phyloP scores from a whole-genome alignment of 805 yeast species.

The Candida chauliodis region DNA sequence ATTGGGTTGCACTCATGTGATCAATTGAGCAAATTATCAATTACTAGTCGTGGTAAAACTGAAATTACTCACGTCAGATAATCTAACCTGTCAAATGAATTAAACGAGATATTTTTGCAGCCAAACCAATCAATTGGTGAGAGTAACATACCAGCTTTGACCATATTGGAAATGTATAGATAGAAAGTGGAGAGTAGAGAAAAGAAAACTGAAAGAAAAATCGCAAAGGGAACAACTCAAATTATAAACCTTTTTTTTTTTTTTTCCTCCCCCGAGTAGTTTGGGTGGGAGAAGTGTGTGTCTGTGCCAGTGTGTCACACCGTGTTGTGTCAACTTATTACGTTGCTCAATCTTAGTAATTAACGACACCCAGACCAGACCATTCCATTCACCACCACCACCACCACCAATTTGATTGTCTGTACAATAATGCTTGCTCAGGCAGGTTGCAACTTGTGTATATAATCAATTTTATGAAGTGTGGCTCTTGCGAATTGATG shows the following conservation, averaged over 20 bases:
- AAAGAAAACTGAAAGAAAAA: background rate
- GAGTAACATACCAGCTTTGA: constrained; percentile 56
- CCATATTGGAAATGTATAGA: constrained; percentile 38
- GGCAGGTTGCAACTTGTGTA: too few relatives aligned
- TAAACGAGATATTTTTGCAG: background rate
- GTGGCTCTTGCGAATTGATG: too few relatives aligned
- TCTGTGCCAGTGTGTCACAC: too few relatives aligned
- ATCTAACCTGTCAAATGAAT: background rate
- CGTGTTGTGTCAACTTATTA: too few relatives aligned
- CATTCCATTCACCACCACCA: too few relatives aligned
- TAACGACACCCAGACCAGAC: too few relatives aligned
- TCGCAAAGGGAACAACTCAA: background rate
- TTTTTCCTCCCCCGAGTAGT: too few relatives aligned
- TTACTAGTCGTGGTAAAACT: background rate
- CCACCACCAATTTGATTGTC: too few relatives aligned
- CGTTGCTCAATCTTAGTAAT: too few relatives aligned
- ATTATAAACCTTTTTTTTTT: background rate
- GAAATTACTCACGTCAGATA: too few relatives aligned
- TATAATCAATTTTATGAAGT: too few relatives aligned
- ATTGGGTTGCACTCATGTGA: background rate
- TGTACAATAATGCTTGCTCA: too few relatives aligned
- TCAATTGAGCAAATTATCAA: constrained; percentile 8
- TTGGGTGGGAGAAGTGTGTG: constrained; percentile 1
- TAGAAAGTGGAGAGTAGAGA: background rate
- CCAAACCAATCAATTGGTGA: constrained; percentile 2